A percentile compares a stretch with the other conserved stretches of the same genome.
Evolutionary conservation across 495 filamentous ascomycete species (phyloP).

Genomic region (Pyrenula aspistea): DNA sequence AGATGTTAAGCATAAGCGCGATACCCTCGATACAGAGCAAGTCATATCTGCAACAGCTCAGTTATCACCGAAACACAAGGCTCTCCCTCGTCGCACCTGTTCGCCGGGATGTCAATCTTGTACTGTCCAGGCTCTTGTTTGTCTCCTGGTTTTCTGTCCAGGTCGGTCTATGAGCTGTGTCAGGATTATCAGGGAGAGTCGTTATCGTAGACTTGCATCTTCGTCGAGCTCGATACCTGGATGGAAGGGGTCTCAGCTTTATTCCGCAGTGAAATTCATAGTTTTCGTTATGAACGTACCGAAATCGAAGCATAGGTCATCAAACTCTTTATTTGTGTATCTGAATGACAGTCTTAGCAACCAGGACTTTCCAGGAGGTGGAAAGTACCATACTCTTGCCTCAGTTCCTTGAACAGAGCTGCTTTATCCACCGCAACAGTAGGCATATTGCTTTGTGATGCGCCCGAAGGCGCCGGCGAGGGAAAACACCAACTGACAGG

Average conservation of each 20-base stretch:
- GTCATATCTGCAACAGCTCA: conserved; percentile 58
- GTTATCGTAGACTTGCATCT: conserved; percentile 42
- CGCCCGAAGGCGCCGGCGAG: not conserved
- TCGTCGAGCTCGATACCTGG: conserved; percentile 88
- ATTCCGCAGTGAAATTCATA: not conserved
- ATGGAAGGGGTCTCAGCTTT: conserved; percentile 9
- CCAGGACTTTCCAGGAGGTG: conserved; percentile 6
- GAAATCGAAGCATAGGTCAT: conserved; percentile 97
- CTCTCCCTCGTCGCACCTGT: conserved; percentile 38
- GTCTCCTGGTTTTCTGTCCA: conserved; percentile 46
- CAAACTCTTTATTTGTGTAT: conserved; percentile 87
- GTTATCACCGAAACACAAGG: conserved; percentile 11
- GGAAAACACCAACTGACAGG: too few species aligned
- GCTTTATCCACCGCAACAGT: conserved; percentile 94
- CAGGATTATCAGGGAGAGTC: conserved; percentile 4
- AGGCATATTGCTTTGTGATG: conserved; percentile 38
- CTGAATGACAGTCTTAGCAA: conserved; percentile 25
- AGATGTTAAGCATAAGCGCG: conserved; percentile 89
- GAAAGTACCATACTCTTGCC: conserved; percentile 54
- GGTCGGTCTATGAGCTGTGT: conserved; percentile 44
- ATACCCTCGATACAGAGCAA: conserved; percentile 98
- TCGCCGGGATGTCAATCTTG: conserved; percentile 98
- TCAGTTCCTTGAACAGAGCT: conserved; percentile 83
- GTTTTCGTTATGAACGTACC: conserved; percentile 34
- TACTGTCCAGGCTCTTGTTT: conserved; percentile 81